Base-by-base conservation (phyloP, 176 grass and related monocot genomes). In the Triticum turgidum region DNA sequence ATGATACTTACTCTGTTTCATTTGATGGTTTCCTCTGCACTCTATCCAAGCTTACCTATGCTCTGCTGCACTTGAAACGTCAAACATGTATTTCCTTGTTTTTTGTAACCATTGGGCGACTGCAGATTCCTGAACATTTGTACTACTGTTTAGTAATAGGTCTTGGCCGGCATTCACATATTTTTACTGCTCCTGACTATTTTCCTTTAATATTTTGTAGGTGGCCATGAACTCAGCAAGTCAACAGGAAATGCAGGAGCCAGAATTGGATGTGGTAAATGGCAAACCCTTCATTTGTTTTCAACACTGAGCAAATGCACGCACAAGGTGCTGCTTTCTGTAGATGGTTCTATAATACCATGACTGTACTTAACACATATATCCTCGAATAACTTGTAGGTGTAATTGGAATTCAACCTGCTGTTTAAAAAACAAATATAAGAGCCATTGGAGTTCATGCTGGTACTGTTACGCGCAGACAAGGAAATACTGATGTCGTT, bases 221-320 rank as follows among this genome's bases (percentile, higher is more conserved):
- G 90, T 21, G 93, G 88, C 2, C 90, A 92, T 59, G 90, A 95
- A 77, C 90, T 95, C 32, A 90, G 90, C 61, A 95, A 90, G 51
- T 86, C 79, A 79, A 90, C 93, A 75, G 93, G 93, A 84, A 95
- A 95, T 56, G 88, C 93, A 79, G 93, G 93, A 38, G 93, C 74
- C 61, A 90, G 93, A 79, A 86, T 92, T 84, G 93, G 86, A 84
- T 95, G 93, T 21, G 90, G 90, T 92, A 82, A 80, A 65, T 68
- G 7, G 13, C 17, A 85, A 58, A 4, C 51, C 15, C 80, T 58
- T 17, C 2, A 45, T 12, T 68, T 30, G 75, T 82, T 84, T 67
- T 14, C 29, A 66, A 47, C 68, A 20, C 14, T 61, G 68, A 25
- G 81, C 8, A 20, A 34, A 10, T 20, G 5, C 7, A 32, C 11